Conservation (phyloP, 768 basidiomycete species). For the Russula compacta region DNA sequence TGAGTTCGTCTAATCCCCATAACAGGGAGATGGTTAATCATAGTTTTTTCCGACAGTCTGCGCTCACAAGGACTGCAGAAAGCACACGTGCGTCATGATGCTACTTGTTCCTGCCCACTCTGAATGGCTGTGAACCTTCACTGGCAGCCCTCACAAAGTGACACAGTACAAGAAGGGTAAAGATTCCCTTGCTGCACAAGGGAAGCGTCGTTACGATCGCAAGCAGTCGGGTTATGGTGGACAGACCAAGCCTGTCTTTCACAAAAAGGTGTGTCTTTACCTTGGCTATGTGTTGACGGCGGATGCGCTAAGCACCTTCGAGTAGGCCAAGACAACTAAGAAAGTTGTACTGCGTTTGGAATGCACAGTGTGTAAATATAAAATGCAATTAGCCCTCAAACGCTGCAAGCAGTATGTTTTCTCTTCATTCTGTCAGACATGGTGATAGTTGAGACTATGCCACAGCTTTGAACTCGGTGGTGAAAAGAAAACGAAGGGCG, state of each 20-base stretch:
- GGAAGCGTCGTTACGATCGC: constrained; percentile 99
- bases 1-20: constrained; percentile 38
- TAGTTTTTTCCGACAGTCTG: constrained; percentile 44
- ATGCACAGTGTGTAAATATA: constrained; percentile 98
- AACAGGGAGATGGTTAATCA: constrained; percentile 14
- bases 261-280: constrained; percentile 81
- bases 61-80: constrained; percentile 95
- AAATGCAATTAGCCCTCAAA: constrained; percentile 93
- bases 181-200: constrained; percentile 94
- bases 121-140: constrained; percentile 2
- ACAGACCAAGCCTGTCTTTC: constrained; percentile 99
- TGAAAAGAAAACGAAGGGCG: constrained; percentile 99
- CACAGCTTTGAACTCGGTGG: constrained; percentile 96
- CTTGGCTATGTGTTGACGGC: not conserved
- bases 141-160: constrained; percentile 87
- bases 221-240: constrained; percentile 99
- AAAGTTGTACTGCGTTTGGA: constrained; percentile 98
- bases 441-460: not conserved
- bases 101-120: not conserved
- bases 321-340: constrained; percentile 94
- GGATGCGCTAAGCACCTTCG: not conserved
- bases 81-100: constrained; percentile 76
- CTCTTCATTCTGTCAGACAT: not conserved
- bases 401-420: constrained; percentile 95
- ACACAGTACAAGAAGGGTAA: constrained; percentile 99